Percentiles rank a stretch among this genome's conserved stretches.
phyloP scores from a whole-genome alignment of 192 early-diverging fungal genomes.

The Mycoemilia scoparia region DNA sequence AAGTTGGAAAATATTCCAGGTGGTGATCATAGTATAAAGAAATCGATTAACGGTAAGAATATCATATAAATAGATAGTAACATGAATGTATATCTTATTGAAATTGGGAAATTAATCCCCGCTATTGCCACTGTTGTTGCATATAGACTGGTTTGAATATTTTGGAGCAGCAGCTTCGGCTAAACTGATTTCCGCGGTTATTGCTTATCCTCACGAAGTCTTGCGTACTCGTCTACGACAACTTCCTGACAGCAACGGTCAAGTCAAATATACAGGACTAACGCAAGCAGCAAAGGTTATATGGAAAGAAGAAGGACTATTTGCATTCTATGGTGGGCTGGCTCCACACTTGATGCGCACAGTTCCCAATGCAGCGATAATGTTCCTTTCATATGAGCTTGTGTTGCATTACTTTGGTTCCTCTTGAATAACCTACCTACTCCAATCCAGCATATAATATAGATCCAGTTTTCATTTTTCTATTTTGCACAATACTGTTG shows the following conservation, averaged over 20 bases:
- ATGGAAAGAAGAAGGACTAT: constrained; percentile 60
- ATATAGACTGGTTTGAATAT: constrained; percentile 75
- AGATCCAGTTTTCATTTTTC: no score
- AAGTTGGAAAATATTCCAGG: no score
- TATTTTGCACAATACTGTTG: no score
- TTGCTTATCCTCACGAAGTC: constrained; percentile 94
- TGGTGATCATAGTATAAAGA: no score
- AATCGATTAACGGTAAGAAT: no score
- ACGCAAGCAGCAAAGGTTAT: constrained; percentile 34
- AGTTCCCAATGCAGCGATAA: constrained; percentile 88
- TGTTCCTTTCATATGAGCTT: constrained; percentile 77
- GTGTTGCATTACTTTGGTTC: constrained; percentile 39
- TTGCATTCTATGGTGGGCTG: constrained; percentile 86
- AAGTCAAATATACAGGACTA: constrained; percentile 61
- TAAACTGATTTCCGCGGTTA: constrained; percentile 70
- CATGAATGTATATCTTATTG: no score
- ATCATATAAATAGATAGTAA: no score
- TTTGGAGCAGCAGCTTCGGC: constrained; percentile 65
- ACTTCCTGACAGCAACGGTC: constrained; percentile 44
- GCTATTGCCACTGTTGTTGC: no score
- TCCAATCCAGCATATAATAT: no score
- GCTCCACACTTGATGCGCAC: constrained; percentile 84
- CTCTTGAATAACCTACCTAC: no score
- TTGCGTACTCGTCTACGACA: constrained; percentile 80
- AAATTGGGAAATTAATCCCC: no score